Evolutionary conservation across 2,329 filamentous ascomycete species (phyloP).

Genomic region (Cercospora zeae-maydis): DNA sequence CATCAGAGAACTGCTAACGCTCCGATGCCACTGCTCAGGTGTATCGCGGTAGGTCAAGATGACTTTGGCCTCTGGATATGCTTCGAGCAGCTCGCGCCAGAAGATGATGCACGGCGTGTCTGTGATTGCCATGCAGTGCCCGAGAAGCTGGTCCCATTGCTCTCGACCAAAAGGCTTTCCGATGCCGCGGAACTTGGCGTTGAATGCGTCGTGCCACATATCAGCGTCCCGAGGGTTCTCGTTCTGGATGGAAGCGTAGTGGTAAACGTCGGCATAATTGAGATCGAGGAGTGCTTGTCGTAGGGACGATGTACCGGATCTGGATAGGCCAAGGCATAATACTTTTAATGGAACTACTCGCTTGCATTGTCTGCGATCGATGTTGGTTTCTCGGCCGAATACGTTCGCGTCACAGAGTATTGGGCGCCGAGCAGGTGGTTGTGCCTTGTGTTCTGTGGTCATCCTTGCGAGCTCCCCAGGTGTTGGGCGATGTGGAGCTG

Average conservation of each 20-base stretch:
- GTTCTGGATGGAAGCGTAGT: conserved; percentile 53
- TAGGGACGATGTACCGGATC: conserved; percentile 60
- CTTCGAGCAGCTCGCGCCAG: conserved; percentile 34
- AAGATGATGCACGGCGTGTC: conserved; percentile 37
- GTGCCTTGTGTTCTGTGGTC: not conserved
- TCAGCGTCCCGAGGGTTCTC: conserved; percentile 22
- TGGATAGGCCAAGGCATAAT: conserved; percentile 61
- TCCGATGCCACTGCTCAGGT: not conserved
- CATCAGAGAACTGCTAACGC: too few relatives aligned
- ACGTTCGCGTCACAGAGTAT: not conserved
- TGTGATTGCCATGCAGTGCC: conserved; percentile 33
- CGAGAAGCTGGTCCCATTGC: conserved; percentile 36
- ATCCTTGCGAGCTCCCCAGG: not conserved
- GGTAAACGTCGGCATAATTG: conserved; percentile 62
- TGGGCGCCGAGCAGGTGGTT: not conserved
- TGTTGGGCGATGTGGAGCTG: too few relatives aligned
- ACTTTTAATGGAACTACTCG: conserved; percentile 58
- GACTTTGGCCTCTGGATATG: conserved; percentile 40
- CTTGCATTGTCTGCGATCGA: conserved; percentile 15
- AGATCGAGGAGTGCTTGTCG: conserved; percentile 55
- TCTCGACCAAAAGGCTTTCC: not conserved
- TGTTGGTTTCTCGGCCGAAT: conserved; percentile 1
- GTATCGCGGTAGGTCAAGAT: conserved; percentile 30
- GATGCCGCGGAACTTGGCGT: conserved; percentile 18
- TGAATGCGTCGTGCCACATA: conserved; percentile 25